Base-by-base conservation (phyloP, 139 green algal genomes). In the Chlamydomonas sphaeroides region DNA sequence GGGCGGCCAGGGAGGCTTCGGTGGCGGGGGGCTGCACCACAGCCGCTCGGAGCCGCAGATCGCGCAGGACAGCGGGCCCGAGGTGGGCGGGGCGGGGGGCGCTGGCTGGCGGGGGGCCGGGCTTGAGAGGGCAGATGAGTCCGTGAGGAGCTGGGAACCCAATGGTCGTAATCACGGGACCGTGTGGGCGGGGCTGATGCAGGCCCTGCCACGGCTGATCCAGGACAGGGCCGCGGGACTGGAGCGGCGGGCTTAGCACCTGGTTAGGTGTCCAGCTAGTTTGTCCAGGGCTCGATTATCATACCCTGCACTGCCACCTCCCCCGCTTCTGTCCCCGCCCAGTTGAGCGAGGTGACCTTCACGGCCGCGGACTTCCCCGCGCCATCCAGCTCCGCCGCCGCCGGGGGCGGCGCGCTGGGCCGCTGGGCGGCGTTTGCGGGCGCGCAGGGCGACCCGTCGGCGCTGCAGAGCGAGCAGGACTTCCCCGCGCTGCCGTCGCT, bases 401-500 rank as follows among this genome's bases (percentile, higher is more conserved):
- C 30, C 17, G 66, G 20, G 4, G 68, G 28, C 0, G 84, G 84
- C 23, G 74, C 84, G 3, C 75, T 88, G 38, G 86, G 88, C 18
- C 88, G 79, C 5, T 92, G 86, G 89, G 84, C 88, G 5, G 89
- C 86, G 17, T 83, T 81, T 14, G 80, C 71, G 6, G 65, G 57
- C 32, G 14, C 41, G 10, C 65, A 77, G 79, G 10, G 63, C 49
- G 35, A 5, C 6, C 45, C 68, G 23, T 78, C 78, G 5, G 59
- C 45, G 5, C 41, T 78, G 2, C 67, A 87, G 0, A 71, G 28
- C 2, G 70, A 84, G 25, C 71, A 94, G 45, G 86, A 97, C 79
- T 97, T 97, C 65, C 94, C 94, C 5, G 89, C 91, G 0, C 78
- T 96, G 41, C 92, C 92, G 33, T 82, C 42, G 26, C 63, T 88